These are phyloP conservation scores for Closterium sp. DNA, from an alignment of 139 green algal species.

Conservation along the genomic window DNA sequence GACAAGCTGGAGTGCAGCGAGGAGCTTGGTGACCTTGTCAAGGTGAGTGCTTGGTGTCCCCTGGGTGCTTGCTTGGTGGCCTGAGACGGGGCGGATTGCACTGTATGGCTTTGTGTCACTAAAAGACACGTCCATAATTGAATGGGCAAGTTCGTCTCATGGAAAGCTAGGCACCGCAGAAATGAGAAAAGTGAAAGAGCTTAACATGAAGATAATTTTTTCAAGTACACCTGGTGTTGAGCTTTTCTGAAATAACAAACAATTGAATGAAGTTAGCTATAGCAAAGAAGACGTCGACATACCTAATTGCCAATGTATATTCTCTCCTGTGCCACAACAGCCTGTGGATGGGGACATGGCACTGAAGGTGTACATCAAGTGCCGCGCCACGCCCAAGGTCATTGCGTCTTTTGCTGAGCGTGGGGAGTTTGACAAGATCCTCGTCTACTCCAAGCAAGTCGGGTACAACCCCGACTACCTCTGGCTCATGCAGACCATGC, in stretches of 20 bases:
- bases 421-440: slow-evolving; percentile 90
- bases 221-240: no score
- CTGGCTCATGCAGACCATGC: slow-evolving; percentile 88
- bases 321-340: not conserved
- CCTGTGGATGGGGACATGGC: slow-evolving; percentile 76
- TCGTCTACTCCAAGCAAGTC: slow-evolving; percentile 59
- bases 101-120: no score
- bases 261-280: no score
- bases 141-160: no score
- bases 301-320: not conserved
- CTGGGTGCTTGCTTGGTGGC: not conserved
- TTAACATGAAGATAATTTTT: no score
- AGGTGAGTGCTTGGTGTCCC: slow-evolving; percentile 16
- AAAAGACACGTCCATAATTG: no score
- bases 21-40: slow-evolving; percentile 93
- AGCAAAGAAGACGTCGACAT: not conserved
- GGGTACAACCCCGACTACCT: slow-evolving; percentile 94
- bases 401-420: slow-evolving; percentile 81
- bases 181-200: no score
- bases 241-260: no score
- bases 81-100: not conserved
- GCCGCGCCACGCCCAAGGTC: slow-evolving; percentile 75
- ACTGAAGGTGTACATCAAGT: slow-evolving; percentile 84
- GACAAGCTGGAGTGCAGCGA: slow-evolving; percentile 94
- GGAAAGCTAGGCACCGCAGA: no score